Conservation (phyloP, 2,329 filamentous ascomycete species). For the Cytospora piceicola region DNA sequence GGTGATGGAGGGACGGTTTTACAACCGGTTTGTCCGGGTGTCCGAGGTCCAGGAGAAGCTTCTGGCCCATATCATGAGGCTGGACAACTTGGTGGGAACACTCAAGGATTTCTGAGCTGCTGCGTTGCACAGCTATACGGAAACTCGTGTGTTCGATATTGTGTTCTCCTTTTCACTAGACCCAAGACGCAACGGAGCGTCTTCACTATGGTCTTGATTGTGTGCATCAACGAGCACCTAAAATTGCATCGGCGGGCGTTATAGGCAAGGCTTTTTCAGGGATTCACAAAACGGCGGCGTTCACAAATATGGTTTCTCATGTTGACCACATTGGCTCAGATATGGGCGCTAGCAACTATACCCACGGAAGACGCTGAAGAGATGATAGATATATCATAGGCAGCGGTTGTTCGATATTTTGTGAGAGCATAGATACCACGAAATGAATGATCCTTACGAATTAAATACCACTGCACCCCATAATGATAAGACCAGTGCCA, state of each 20-base stretch:
- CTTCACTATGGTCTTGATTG: slow-evolving; percentile 4
- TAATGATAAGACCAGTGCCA: background rate
- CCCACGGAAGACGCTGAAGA: slow-evolving; percentile 26
- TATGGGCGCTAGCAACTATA: slow-evolving; percentile 28
- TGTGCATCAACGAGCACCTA: slow-evolving; percentile 16
- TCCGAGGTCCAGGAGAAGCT: slow-evolving; percentile 70
- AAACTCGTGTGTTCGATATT: slow-evolving; percentile 11
- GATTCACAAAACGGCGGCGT: slow-evolving; percentile 25
- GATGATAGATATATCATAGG: slow-evolving; percentile 32
- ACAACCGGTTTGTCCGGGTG: slow-evolving; percentile 58
- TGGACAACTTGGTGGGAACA: slow-evolving; percentile 84
- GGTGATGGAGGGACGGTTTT: slow-evolving; percentile 74
- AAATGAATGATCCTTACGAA: slow-evolving; percentile 10
- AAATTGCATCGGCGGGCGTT: slow-evolving; percentile 37
- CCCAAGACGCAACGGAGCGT: background rate
- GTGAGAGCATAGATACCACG: slow-evolving; percentile 27
- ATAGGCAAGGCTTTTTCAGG: slow-evolving; percentile 17
- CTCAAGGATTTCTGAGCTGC: slow-evolving; percentile 72
- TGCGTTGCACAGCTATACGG: slow-evolving; percentile 9
- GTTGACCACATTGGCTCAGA: slow-evolving; percentile 21
- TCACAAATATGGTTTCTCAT: slow-evolving; percentile 22
- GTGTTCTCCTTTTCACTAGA: background rate
- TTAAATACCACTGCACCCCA: background rate
- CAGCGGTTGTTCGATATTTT: slow-evolving; percentile 17
- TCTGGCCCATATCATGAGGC: slow-evolving; percentile 74